phyloP scores from a whole-genome alignment of 2,329 filamentous ascomycete species.

The Aureobasidium subglaciale region DNA sequence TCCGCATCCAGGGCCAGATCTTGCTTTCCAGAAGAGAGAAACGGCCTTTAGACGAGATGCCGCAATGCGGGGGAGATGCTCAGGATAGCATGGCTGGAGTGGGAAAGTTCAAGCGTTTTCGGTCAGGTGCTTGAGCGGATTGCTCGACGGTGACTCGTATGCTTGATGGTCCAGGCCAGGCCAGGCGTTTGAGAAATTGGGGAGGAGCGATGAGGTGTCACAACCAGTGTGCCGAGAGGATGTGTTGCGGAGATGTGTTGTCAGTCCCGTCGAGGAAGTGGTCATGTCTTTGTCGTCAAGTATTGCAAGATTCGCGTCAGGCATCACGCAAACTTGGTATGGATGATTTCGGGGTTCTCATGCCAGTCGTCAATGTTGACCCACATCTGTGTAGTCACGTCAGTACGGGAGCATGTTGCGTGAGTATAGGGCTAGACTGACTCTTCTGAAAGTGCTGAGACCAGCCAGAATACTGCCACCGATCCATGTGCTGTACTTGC shows the following conservation, averaged over 20 bases:
- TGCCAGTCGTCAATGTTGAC: conserved; percentile 99
- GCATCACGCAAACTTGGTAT: conserved; percentile 83
- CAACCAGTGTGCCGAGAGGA: background rate
- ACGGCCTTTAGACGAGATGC: background rate
- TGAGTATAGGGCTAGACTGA: conserved; percentile 38
- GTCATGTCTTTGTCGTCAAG: conserved; percentile 7
- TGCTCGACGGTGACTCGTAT: conserved; percentile 7
- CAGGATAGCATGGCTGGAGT: background rate
- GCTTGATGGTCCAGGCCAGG: conserved; percentile 6
- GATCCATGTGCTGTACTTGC: conserved; percentile 99
- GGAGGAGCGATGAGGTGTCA: conserved; percentile 6
- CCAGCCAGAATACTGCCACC: conserved; percentile 95
- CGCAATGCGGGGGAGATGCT: background rate
- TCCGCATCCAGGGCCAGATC: background rate
- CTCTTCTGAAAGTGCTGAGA: conserved; percentile 97
- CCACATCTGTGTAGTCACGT: conserved; percentile 69
- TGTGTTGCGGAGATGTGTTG: conserved; percentile 1
- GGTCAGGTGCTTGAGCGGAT: conserved; percentile 7
- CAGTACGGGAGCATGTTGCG: conserved; percentile 7
- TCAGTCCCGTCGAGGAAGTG: background rate
- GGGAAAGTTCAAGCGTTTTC: conserved; percentile 11
- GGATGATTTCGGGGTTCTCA: conserved; percentile 97
- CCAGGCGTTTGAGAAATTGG: background rate
- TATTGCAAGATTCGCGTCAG: background rate
- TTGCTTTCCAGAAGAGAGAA: background rate